phyloP scores from a whole-genome alignment of 176 grass and related monocot species.

The Sorghum bicolor region Sorghum_bicolor_NCBIv3 NC_012871.2:57508501-57509000 shows the following conservation, averaged over 20 bases:
- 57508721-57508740: constrained; percentile 89
- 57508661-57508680: constrained; percentile 22
- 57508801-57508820: constrained; percentile 91
- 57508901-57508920: too few relatives aligned
- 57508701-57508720: constrained; percentile 77
- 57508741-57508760: constrained; percentile 75
- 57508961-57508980: too few relatives aligned
- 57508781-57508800: constrained; percentile 95
- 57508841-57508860: too few relatives aligned
- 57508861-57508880: too few relatives aligned
- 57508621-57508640: not conserved
- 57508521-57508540: not conserved
- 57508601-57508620: not conserved
- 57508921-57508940: too few relatives aligned
- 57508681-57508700: constrained; percentile 45
- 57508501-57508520: not conserved
- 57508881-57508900: too few relatives aligned
- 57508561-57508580: not conserved
- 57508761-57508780: constrained; percentile 83
- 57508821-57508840: too few relatives aligned
- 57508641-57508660: not conserved
- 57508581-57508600: not conserved
- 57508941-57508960: too few relatives aligned
- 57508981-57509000: too few relatives aligned
- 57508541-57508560: not conserved